Evolutionary conservation across 805 yeast genomes (phyloP), one percentile per base, ranked within the genome.

Genomic region (Danielia oregonensis): DNA sequence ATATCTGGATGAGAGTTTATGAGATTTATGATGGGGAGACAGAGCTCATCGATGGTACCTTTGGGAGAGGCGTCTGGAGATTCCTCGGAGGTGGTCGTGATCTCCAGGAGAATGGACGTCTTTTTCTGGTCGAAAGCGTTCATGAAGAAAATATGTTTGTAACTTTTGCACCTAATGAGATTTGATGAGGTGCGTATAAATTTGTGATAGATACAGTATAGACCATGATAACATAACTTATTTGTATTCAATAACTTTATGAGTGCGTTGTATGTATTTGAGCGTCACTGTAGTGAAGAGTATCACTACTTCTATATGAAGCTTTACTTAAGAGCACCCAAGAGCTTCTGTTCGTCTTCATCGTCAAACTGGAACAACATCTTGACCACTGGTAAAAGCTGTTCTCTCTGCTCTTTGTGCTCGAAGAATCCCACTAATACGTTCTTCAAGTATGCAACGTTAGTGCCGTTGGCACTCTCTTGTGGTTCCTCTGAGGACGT

Each of bases 401-500:
- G 86, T 18, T 71, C 78, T 39, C 97, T 71, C 59, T 89, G 97
- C n/a, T 91, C 98, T 51, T 75, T 84, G 54, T 86, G 96, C 52
- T 89, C 96, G 35, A 93, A 60, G 55, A 84, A 93, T 2, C 97
- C 97, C 2, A 91, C 63, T n/a, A 91, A 59, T 2, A 91, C 96
- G 54, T 93, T 93, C 56, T 85, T 86, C 33, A 88, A 70, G 54
- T 91, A 91, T 9, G 94, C 86, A 14, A 82, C 68, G 48, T 78
- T 82, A 16, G 54, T 44, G 2, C 32, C 40, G 12, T 14, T 33
- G 41, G 9, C 30, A n/a, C n/a, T n/a, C 17, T 28, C 33, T 13
- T 60, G 56, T 12, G 54, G 42, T 24, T 46, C 49, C 49, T 36
- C 42, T 12, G 26, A 16, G 3, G 49, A 42, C 10, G 28, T 18